A percentile compares a stretch with the other conserved stretches of the same genome.
Conservation (phyloP, 352 stramenopile species). For the Globisporangium nunn region DNA sequence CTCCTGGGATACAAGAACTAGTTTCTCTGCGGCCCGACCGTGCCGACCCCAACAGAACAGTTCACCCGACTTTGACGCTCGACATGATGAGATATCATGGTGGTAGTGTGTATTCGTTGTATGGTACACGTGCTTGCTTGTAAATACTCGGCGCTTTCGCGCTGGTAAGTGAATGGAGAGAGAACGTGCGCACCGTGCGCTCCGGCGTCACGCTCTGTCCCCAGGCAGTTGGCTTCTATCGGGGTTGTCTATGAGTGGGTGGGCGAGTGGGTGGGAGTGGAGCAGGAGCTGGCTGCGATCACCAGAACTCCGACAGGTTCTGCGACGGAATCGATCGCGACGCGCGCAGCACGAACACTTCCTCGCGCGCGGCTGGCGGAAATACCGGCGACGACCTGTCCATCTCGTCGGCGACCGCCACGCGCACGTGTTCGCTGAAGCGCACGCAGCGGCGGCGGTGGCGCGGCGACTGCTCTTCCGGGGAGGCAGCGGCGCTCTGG, state of each 20-base stretch:
- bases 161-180: neutral
- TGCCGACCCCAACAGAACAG: too few relatives aligned
- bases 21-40: too few relatives aligned
- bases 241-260: neutral
- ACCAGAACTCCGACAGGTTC: constrained; percentile 79
- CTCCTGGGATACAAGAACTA: too few relatives aligned
- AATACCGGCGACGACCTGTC: constrained; percentile 45
- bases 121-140: neutral
- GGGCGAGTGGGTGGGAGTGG: too few relatives aligned
- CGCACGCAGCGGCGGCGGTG: constrained; percentile 29
- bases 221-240: neutral
- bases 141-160: neutral
- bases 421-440: constrained; percentile 48
- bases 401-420: constrained; percentile 53
- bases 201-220: neutral
- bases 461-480: neutral
- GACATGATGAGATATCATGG: too few relatives aligned
- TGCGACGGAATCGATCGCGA: constrained; percentile 59
- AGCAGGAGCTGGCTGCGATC: neutral
- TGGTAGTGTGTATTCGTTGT: neutral
- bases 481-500: neutral
- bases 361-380: constrained; percentile 47
- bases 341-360: constrained; percentile 74
- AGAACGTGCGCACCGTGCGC: neutral
- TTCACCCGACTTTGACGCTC: too few relatives aligned